phyloP scores from a whole-genome alignment of 164 flowering plant species.

The Vitis amurensis region DNA sequence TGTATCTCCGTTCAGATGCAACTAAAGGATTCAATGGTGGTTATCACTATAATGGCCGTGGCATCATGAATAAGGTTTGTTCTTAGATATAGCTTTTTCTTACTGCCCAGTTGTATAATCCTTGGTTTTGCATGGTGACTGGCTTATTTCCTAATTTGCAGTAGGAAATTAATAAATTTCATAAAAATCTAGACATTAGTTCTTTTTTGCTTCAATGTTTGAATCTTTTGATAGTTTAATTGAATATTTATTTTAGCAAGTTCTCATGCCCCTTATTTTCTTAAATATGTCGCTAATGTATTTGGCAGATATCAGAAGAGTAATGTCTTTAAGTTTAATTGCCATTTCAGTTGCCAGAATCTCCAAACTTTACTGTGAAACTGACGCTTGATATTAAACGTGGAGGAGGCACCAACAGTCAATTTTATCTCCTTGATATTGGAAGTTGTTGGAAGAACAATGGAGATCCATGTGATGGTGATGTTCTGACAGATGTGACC shows the following conservation, averaged over 20 bases:
- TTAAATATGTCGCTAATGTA: too few species aligned
- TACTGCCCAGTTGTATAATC: too few species aligned
- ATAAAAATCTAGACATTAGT: too few species aligned
- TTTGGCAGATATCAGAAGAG: too few species aligned
- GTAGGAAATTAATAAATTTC: neutral
- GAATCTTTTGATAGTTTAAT: too few species aligned
- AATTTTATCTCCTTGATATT: conserved; percentile 58
- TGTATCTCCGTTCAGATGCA: conserved; percentile 54
- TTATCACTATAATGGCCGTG: conserved; percentile 41
- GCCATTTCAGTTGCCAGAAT: conserved; percentile 43
- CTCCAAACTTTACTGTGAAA: conserved; percentile 52
- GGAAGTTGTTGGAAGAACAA: conserved; percentile 71
- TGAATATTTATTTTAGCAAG: too few species aligned
- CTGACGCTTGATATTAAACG: conserved; percentile 41
- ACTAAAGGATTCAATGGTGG: conserved; percentile 47
- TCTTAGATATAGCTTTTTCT: neutral
- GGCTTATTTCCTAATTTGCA: too few species aligned
- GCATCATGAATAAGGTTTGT: conserved; percentile 33
- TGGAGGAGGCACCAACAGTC: conserved; percentile 62
- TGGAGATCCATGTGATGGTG: conserved; percentile 53
- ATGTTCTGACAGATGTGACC: conserved; percentile 52
- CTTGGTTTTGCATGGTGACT: neutral
- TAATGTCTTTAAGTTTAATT: neutral
- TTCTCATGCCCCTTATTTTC: too few species aligned
- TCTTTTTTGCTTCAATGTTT: neutral